Base-by-base conservation (phyloP, 139 green algal genomes). In the Chlorella vulgaris region DNA sequence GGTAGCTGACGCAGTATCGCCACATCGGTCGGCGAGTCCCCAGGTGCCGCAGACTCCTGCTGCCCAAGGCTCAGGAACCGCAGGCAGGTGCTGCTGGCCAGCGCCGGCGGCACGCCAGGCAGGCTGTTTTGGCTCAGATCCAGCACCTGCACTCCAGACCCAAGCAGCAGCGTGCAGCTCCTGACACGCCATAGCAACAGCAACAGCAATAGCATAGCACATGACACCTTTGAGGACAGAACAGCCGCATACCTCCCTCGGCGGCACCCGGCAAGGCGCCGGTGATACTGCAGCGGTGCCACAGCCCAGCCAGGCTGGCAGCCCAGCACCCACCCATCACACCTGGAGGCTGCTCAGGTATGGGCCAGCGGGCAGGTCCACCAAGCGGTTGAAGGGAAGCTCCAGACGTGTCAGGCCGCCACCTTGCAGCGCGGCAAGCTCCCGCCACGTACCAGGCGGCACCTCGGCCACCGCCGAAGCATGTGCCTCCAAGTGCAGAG, bases 91-190 rank as follows among this genome's bases (percentile, higher is more conserved):
- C 58, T 53, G 74, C 33, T 39, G 3, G 39, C 28, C 38, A 81
- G 60, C 15, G 62, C 39, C 7, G 39, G 2, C 6, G 74, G 74
- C 39, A 81, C 58, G 39, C 74, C 60, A 4, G 39, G 93, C 91
- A 98, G 79, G 88, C 90, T 55, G 96, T 96, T 79, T n/a, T 79
- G 53, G 24, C 51, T 69, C 10, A 79, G 35, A 6, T 79, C 73
- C 3, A 79, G 53, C 13, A 51, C 53, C 73, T 79, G 73, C 53
- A n/a, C 47, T n/a, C n/a, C n/a, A n/a, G n/a, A n/a, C n/a, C n/a
- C n/a, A n/a, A n/a, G n/a, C n/a, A n/a, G n/a, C n/a, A n/a, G n/a
- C n/a, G n/a, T n/a, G n/a, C n/a, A n/a, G n/a, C n/a, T n/a, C n/a
- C n/a, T n/a, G n/a, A n/a, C n/a, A n/a, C n/a, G n/a, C n/a, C n/a